Base-by-base conservation (phyloP, 148 eudicot species). In the Euryodendron excelsum region DNA sequence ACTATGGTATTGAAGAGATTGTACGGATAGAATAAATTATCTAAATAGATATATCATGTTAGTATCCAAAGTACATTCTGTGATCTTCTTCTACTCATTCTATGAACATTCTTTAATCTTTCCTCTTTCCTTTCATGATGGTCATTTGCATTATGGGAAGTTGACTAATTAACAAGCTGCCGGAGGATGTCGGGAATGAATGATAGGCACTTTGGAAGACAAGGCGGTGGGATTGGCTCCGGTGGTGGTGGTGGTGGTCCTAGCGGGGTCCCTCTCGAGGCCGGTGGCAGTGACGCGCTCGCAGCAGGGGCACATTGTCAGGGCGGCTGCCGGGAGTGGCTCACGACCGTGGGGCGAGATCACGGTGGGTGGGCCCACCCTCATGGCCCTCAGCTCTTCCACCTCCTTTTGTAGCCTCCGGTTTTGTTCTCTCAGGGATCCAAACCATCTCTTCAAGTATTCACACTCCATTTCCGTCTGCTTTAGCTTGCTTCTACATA, bases 391-490 rank as follows among this genome's bases (percentile, higher is more conserved):
- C 17, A 88, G 82, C 74, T 85, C 85, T 27, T 85, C 88, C 77
- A 88, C 88, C 74, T 88, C 90, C 86, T 78, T 85, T 0, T 83
- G 86, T 1, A 88, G 82, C 68, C 80, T 76, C 45, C 82, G 55
- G 79, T 88, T 88, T 60, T 80, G 86, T 39, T 88, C 90, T 0
- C 74, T 81, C 67, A 88, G 74, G 55, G 90, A 81, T 11, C 85
- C 87, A 17, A 79, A 88, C 86, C 88, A 88, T 78, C 85, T 81
- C 64, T 83, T 88, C 75, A 85, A 75, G 77, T 88, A 79, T 73
- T 81, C 85, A 5, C 85, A 88, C 53, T 88, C 90, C 82, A 83
- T 81, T 72, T 88, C 90, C 21, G 90, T 88, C 28, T 88, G 90
- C 77, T 85, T 88, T 81, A 88, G 85, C 87, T 88, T 88, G 80